Conservation (phyloP, 2,329 filamentous ascomycete species). For the Chaetomium sp. region DNA sequence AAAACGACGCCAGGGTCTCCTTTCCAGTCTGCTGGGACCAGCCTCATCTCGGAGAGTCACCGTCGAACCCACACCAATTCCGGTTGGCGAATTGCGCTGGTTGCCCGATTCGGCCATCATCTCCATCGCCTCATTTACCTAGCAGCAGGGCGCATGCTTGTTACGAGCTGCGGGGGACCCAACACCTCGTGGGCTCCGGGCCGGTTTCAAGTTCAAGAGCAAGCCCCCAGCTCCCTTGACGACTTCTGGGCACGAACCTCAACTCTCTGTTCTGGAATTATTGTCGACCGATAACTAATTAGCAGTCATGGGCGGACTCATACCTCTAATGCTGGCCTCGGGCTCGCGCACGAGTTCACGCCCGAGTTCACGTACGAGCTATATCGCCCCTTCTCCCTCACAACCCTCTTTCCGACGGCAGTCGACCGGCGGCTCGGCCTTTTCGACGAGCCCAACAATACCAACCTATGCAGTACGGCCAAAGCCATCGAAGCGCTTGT, state of each 20-base stretch:
- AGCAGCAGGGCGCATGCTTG: constrained; percentile 29
- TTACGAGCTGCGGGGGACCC: constrained; percentile 9
- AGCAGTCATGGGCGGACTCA: constrained; percentile 35
- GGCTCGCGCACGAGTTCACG: constrained; percentile 31
- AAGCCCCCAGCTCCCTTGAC: constrained; percentile 1
- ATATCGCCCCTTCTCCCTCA: constrained; percentile 19
- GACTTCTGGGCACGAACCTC: constrained; percentile 11
- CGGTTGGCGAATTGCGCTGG: constrained; percentile 28
- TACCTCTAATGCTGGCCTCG: constrained; percentile 37
- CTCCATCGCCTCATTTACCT: constrained; percentile 28
- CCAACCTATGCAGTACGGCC: constrained; percentile 24
- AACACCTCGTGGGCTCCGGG: constrained; percentile 12
- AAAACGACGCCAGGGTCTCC: constrained; percentile 4
- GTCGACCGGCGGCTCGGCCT: constrained; percentile 13
- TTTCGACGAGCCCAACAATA: constrained; percentile 24
- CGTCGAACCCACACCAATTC: constrained; percentile 24
- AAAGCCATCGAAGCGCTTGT: constrained; percentile 34
- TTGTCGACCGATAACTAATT: constrained; percentile 10
- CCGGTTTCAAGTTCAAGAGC: constrained; percentile 22
- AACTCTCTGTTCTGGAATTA: constrained; percentile 7
- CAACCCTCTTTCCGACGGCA: constrained; percentile 18
- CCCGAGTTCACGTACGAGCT: constrained; percentile 30
- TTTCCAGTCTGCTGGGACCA: constrained; percentile 21
- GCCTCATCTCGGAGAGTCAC: constrained; percentile 26
- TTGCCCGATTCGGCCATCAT: constrained; percentile 26